phyloP scores from a whole-genome alignment of 2,329 filamentous ascomycete genomes.

The Pyrenophora tritici-repentis region DNA sequence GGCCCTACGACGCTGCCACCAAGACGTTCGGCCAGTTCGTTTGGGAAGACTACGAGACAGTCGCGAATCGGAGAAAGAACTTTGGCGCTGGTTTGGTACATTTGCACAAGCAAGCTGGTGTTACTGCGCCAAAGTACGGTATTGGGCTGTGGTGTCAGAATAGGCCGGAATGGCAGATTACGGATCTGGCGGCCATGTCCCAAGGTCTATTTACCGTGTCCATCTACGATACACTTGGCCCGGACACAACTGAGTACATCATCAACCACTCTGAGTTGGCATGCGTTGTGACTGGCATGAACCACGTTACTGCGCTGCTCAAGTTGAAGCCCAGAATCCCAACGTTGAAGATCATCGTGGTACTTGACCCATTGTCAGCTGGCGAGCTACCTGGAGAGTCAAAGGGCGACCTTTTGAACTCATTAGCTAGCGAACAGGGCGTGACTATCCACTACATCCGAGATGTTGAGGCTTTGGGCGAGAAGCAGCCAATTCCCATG shows the following conservation, averaged over 20 bases:
- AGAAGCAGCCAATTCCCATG: constrained; percentile 69
- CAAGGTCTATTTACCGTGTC: constrained; percentile 90
- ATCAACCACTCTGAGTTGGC: constrained; percentile 83
- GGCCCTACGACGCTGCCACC: constrained; percentile 75
- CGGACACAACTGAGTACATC: constrained; percentile 91
- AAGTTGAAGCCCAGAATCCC: constrained; percentile 80
- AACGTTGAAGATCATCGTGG: constrained; percentile 83
- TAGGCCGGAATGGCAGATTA: constrained; percentile 85
- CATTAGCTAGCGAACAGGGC: constrained; percentile 73
- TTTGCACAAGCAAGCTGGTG: constrained; percentile 73
- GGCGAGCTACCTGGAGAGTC: constrained; percentile 78
- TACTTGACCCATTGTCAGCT: constrained; percentile 78
- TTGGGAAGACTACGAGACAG: constrained; percentile 82
- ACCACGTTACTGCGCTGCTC: constrained; percentile 79
- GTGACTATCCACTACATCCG: constrained; percentile 78
- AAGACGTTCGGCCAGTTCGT: constrained; percentile 77
- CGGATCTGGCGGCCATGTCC: constrained; percentile 83
- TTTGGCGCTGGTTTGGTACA: constrained; percentile 85
- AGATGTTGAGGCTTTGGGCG: constrained; percentile 82
- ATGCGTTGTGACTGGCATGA: constrained; percentile 77
- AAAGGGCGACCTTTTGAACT: constrained; percentile 77
- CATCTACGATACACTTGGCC: constrained; percentile 93
- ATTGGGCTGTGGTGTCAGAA: constrained; percentile 88
- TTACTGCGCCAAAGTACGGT: constrained; percentile 68
- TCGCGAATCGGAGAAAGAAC: constrained; percentile 79